Base-by-base conservation (phyloP, 108 stramenopile species). In the Skeletonema grethae region DNA sequence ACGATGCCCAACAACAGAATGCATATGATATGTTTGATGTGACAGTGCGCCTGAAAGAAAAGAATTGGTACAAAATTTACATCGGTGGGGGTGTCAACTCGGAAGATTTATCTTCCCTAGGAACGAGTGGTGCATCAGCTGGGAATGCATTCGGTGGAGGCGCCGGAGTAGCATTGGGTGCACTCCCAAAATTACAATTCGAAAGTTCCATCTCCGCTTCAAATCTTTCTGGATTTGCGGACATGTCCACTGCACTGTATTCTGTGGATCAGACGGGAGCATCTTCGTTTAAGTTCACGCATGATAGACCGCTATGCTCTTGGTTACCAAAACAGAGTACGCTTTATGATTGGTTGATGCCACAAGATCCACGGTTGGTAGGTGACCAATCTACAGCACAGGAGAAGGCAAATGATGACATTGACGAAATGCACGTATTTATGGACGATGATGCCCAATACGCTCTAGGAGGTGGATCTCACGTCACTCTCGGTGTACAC, bases 41-140 rank as follows among this genome's bases (percentile, higher is more conserved):
- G 4, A 72, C 80, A 7, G 87, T 94, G 1, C 58, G 76, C 13
- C 63, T 95, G 31, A 79, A 90, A 45, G 94, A 95, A 74, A 92
- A 92, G 79, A 85, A 85, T 9, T 95, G 90, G 94, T 95, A 92
- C 67, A 80, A 77, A 25, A 61, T 92, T 9, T 87, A 92, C 59
- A 79, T 90, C 22, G 94, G 94, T n/a, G 93, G 90, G 10, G 90
- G 90, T 3, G 61, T 95, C 46, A 89, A 91, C 68, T 76, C 88
- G 43, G 89, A 92, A 48, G 85, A 83, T 60, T 70, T 85, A 45
- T 76, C 75, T 30, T 76, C 80, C n/a, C 18, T 76, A 13, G 73
- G 69, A 15, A 24, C 58, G 45, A 43, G 25, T 15, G 50, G 50
- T 57, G 50, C 8, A 28, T 25, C 25, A 35, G 6, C 41, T 22